Evolutionary conservation across 176 grass and related monocot species (phyloP), one percentile per base, ranked within the genome.

Genomic region (Melocanna baccifera): DNA sequence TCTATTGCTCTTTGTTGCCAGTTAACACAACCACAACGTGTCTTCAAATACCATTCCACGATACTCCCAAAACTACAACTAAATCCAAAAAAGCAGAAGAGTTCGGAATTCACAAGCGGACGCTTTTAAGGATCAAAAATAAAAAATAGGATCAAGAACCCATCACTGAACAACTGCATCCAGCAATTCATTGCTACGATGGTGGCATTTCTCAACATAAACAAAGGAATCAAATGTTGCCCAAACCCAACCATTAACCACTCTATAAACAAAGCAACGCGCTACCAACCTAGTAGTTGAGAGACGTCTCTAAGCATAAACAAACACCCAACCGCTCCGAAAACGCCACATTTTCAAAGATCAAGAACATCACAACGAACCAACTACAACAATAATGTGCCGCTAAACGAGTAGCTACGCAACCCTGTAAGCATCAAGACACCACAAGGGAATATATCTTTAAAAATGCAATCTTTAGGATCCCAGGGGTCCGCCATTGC

Each of bases 321-420:
- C 4, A 71, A 75, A 85, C 57, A 3, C 61, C 32, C 69, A 81
- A 85, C 69, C 43, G 56, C 65, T 65, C 26, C 71, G 74, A 77
- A 69, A 78, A 56, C 28, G 28, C 34, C 50, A 39, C 76, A 34
- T 68, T 77, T 87, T 85, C 36, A 77, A 88, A 81, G 76, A 77
- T 84, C 81, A 88, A 82, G 73, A 77, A 67, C 68, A 78, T 73
- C 34, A 67, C 67, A 81, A 66, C 45, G 29, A 82, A 41, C 81
- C 76, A 69, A 91, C 74, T 75, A 66, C 36, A 86, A 79, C 84
- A 83, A 78, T 88, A 78, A 87, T 90, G 79, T 4, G 25, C 4
- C 41, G 61, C 71, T 65, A 81, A 64, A 81, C 78, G 26, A 89
- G 67, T 73, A 34, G 23, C 14, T 26, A 47, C 48, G 83, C 86